Evolutionary conservation across 805 yeast species (phyloP).

Genomic region (Diddensiella caesifluorescens): DNA sequence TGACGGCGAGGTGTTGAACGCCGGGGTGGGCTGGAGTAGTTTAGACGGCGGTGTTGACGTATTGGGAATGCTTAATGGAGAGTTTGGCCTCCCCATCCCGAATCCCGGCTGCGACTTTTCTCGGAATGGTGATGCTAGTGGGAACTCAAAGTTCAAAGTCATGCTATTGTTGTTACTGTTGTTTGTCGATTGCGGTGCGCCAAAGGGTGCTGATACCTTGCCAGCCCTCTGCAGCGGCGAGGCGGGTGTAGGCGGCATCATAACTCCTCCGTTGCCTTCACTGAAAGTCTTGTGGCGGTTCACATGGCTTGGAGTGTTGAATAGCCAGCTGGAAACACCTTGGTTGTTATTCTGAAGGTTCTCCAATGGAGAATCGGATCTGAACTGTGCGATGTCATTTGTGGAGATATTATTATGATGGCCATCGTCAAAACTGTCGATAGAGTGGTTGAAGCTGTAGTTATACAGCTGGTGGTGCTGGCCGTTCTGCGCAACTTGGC

Average conservation of each 20-base stretch:
- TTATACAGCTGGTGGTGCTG: slow-evolving; percentile 1
- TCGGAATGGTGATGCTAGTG: slow-evolving; percentile 29
- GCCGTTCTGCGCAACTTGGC: not conserved
- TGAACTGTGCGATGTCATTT: slow-evolving; percentile 4
- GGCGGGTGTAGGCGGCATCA: slow-evolving; percentile 10
- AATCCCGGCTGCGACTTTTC: slow-evolving; percentile 17
- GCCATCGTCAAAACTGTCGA: not conserved
- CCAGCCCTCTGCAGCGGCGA: slow-evolving; percentile 7
- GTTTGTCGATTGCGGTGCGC: not conserved
- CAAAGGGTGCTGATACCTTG: not conserved
- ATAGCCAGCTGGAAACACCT: slow-evolving; percentile 10
- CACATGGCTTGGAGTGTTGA: slow-evolving; percentile 8
- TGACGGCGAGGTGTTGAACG: too few species aligned
- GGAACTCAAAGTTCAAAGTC: slow-evolving; percentile 8
- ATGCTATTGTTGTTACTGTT: not conserved
- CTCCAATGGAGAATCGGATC: slow-evolving; percentile 6
- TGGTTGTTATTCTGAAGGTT: slow-evolving; percentile 4
- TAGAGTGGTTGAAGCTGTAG: not conserved
- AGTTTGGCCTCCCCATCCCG: not conserved
- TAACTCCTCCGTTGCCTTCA: not conserved
- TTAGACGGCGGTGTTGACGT: not conserved
- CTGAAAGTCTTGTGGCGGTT: too few species aligned
- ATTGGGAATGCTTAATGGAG: not conserved
- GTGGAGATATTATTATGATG: too few species aligned
- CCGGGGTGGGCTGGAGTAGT: too few species aligned